Conservation (phyloP, 495 filamentous ascomycete genomes). For the Hypoxylon lienhwacheense region DNA sequence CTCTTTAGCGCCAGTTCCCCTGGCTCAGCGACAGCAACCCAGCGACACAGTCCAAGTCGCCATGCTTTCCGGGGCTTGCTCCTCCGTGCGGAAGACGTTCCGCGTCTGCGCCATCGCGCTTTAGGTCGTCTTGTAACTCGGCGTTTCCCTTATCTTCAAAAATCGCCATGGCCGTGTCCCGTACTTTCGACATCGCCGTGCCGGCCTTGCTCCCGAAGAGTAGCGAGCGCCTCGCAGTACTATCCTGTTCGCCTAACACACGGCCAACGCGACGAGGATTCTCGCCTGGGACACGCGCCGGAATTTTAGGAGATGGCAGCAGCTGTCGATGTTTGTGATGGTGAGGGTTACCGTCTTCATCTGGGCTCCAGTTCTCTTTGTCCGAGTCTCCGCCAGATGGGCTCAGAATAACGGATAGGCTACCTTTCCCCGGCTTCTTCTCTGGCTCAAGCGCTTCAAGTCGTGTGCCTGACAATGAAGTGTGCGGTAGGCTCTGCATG, state of each 20-base stretch:
- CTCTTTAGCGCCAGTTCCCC: conserved; percentile 54
- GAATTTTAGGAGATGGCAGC: conserved; percentile 19
- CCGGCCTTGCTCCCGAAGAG: conserved; percentile 39
- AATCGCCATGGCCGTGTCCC: conserved; percentile 38
- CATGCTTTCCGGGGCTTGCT: conserved; percentile 60
- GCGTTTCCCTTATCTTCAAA: conserved; percentile 44
- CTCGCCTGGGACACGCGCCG: conserved; percentile 5
- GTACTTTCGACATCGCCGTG: conserved; percentile 35
- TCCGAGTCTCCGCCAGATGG: conserved; percentile 69
- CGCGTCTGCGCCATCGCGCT: conserved; percentile 55
- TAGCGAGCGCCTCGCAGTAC: conserved; percentile 19
- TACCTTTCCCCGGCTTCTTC: conserved; percentile 45
- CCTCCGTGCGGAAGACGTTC: conserved; percentile 67
- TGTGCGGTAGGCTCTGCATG: conserved; percentile 54
- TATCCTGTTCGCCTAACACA: conserved; percentile 37
- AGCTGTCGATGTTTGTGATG: conserved; percentile 30
- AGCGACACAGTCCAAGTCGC: conserved; percentile 77
- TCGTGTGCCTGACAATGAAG: conserved; percentile 26
- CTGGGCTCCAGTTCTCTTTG: conserved; percentile 85
- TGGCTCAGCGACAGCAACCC: conserved; percentile 71
- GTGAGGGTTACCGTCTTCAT: conserved; percentile 51
- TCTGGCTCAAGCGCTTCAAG: conserved; percentile 26
- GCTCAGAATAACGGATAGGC: conserved; percentile 36
- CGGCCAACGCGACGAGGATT: conserved; percentile 46
- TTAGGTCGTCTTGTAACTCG: not conserved